Evolutionary conservation across 257 asterid genomes (phyloP).

Genomic region (Solanum megistacrolobum): DNA sequence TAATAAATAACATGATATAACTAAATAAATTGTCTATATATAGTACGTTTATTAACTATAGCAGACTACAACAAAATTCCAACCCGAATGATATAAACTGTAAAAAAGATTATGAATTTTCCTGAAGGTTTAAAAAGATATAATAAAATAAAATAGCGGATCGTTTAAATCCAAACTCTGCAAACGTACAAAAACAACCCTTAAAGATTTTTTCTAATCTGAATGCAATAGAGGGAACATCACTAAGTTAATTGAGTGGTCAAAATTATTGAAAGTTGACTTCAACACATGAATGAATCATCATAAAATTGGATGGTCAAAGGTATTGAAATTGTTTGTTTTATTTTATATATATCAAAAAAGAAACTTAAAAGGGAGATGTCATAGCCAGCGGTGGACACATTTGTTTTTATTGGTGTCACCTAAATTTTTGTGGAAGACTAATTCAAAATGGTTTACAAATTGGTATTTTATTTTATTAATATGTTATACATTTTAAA

Average conservation of each 20-base stretch:
- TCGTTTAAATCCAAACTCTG: background rate
- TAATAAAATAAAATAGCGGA: no score
- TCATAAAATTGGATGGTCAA: background rate
- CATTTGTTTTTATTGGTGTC: background rate
- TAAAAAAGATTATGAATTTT: no score
- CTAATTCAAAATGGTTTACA: background rate
- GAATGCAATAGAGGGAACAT: background rate
- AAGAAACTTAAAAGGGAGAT: background rate
- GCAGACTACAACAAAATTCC: background rate
- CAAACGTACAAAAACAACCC: background rate
- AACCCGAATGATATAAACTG: no score
- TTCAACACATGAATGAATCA: background rate
- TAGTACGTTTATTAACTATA: background rate
- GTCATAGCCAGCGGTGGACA: background rate
- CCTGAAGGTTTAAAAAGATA: no score
- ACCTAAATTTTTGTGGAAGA: background rate
- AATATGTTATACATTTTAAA: background rate
- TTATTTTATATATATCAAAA: background rate
- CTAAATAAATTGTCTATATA: background rate
- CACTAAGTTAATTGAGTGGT: background rate
- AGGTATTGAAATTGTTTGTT: background rate
- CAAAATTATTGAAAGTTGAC: background rate
- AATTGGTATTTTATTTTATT: background rate
- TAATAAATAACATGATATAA: background rate
- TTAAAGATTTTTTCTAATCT: background rate